Evolutionary conservation across 2,329 filamentous ascomycete genomes (phyloP).

Genomic region (Diplodia mutila): DNA sequence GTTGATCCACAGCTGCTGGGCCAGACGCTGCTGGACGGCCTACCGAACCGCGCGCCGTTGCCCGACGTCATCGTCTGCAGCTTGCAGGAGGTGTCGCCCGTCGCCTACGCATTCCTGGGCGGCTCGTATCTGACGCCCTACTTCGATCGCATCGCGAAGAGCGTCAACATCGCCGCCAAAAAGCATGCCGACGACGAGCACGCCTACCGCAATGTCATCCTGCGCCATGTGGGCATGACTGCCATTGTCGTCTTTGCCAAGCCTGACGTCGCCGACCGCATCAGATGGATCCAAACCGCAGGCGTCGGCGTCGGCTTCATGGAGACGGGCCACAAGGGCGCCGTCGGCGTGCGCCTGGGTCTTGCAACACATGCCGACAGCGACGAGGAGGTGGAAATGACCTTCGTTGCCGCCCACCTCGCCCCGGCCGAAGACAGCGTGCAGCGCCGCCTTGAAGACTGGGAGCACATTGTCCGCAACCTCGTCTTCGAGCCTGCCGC

Average conservation of each 20-base stretch:
- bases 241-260: slow-evolving; percentile 83
- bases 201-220: slow-evolving; percentile 71
- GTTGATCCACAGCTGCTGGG: slow-evolving; percentile 73
- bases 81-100: slow-evolving; percentile 87
- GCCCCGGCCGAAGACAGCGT: slow-evolving; percentile 84
- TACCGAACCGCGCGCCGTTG: slow-evolving; percentile 52
- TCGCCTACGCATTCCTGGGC: slow-evolving; percentile 83
- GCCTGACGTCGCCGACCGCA: slow-evolving; percentile 58
- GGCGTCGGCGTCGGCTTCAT: slow-evolving; percentile 82
- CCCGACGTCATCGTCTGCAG: slow-evolving; percentile 69
- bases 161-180: slow-evolving; percentile 70
- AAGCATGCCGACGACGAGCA: slow-evolving; percentile 45
- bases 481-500: slow-evolving; percentile 65
- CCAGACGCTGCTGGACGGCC: slow-evolving; percentile 37
- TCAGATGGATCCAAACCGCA: slow-evolving; percentile 73
- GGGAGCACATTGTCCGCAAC: slow-evolving; percentile 79
- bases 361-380: slow-evolving; percentile 47
- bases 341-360: slow-evolving; percentile 75
- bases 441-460: slow-evolving; percentile 79
- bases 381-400: slow-evolving; percentile 64
- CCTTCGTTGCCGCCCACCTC: slow-evolving; percentile 86
- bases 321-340: slow-evolving; percentile 95
- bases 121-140: slow-evolving; percentile 78
- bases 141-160: slow-evolving; percentile 70
- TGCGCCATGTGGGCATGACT: slow-evolving; percentile 84